Evolutionary conservation across 352 stramenopile genomes (phyloP).

Genomic region (Lagenidium giganteum): DNA sequence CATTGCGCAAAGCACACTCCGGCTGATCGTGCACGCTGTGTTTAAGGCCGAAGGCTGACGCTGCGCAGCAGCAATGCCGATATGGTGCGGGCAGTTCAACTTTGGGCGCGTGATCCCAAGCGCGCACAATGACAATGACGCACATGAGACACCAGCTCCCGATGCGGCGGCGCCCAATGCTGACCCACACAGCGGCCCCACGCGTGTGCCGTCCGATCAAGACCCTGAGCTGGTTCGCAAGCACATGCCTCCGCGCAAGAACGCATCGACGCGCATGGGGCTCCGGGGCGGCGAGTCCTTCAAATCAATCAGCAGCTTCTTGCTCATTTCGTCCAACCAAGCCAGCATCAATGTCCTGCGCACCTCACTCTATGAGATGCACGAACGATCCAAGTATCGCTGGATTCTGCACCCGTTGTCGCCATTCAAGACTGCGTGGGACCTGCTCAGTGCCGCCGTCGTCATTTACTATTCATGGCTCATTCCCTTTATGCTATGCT

Average conservation of each 20-base stretch:
- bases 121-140: too few relatives aligned
- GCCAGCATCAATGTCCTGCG: constrained; percentile 34
- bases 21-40: too few relatives aligned
- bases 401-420: constrained; percentile 38
- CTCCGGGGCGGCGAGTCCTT: constrained; percentile 1
- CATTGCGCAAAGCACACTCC: too few relatives aligned
- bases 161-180: too few relatives aligned
- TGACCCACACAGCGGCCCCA: background rate
- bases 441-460: constrained; percentile 31
- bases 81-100: too few relatives aligned
- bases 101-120: background rate
- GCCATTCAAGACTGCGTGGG: constrained; percentile 30
- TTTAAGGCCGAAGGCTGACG: too few relatives aligned
- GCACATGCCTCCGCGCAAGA: too few relatives aligned
- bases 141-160: background rate
- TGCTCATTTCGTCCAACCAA: constrained; percentile 3
- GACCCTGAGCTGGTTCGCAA: too few relatives aligned
- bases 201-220: too few relatives aligned
- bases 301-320: constrained; percentile 2
- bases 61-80: too few relatives aligned
- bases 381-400: constrained; percentile 28
- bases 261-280: too few relatives aligned
- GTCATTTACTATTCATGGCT: constrained; percentile 53
- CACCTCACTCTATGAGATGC: constrained; percentile 34
- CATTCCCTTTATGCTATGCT: constrained; percentile 45